Evolutionary conservation across 495 filamentous ascomycete genomes (phyloP).

Genomic region (Cladorrhinum samala): DNA sequence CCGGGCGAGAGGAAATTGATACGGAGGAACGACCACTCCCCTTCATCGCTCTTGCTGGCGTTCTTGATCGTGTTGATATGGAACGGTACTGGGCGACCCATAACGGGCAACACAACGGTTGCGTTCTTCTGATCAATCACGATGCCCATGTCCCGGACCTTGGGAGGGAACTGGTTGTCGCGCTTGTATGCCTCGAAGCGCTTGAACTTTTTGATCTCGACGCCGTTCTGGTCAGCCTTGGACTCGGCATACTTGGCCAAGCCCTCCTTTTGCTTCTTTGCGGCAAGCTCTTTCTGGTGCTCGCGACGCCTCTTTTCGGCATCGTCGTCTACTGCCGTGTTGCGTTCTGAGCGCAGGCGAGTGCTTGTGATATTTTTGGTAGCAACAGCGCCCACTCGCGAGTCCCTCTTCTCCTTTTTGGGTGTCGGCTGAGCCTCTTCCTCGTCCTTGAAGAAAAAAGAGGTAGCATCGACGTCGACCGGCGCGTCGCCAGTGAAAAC

Average conservation of each 20-base stretch:
- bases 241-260: slow-evolving; percentile 72
- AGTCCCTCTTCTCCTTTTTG: slow-evolving; percentile 77
- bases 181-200: slow-evolving; percentile 98
- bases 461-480: slow-evolving; percentile 81
- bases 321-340: slow-evolving; percentile 78
- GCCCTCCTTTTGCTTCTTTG: slow-evolving; percentile 84
- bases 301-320: slow-evolving; percentile 80
- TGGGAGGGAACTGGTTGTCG: slow-evolving; percentile 84
- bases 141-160: slow-evolving; percentile 77
- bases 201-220: slow-evolving; percentile 92
- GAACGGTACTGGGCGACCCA: slow-evolving; percentile 96
- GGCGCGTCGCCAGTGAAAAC: slow-evolving; percentile 92
- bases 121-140: slow-evolving; percentile 85
- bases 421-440: slow-evolving; percentile 60
- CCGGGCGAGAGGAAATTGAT: slow-evolving; percentile 98
- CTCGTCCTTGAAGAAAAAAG: slow-evolving; percentile 96
- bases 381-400: slow-evolving; percentile 74
- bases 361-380: slow-evolving; percentile 91
- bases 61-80: slow-evolving; percentile 99
- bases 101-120: slow-evolving; percentile 89
- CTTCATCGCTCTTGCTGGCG: slow-evolving; percentile 89
- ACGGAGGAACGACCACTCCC: slow-evolving; percentile 84
- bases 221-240: slow-evolving; percentile 80
- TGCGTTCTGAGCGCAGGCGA: slow-evolving; percentile 84
- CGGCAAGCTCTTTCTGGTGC: slow-evolving; percentile 86